Evolutionary conservation across 1,284 basidiomycete species (phyloP), one percentile per base, ranked within the genome.

Genomic region (Cystobasidium slooffiae): DNA sequence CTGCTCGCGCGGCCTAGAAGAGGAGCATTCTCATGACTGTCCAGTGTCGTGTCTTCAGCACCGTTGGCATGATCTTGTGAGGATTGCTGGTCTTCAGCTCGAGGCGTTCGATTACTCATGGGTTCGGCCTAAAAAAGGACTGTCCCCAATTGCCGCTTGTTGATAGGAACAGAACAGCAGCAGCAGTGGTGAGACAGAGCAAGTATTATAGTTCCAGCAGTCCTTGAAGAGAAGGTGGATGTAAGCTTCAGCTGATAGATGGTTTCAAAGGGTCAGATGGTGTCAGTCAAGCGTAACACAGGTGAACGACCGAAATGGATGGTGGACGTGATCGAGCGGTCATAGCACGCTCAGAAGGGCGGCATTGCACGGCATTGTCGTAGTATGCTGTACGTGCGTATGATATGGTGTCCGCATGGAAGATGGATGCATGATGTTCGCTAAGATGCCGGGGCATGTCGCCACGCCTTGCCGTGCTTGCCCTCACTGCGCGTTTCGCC

Each of bases 21-120:
- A 51, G 64, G 64, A 3, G 64, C 64, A 22, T 66, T 20, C 39
- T 66, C 64, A 41, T 66, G 47, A 24, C 44, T 41, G 39, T 66
- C 64, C 4, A 24, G 8, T 5, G 20, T 53, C 31, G 22, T 41
- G 20, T 53, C 64, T 53, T 66, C 61, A 14, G 6, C 58, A 9
- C 39, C 44, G 31, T 47, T 47, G 18, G 14, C 22, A 22, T 41
- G 20, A 47, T 66, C 51, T 66, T 63, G 61, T n/a, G 56, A 59
- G 39, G 61, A 51, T 51, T 51, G 47, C 31, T 51, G 47, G 14
- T 20, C 47, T 51, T 20, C 47, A 16, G 47, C 47, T 51, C 20
- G 47, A 51, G 14, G 47, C 3, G 31, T 9, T 44, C 61, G 61
- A 63, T 63, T 63, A 63, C 44, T 63, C 61, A 63, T 63, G 24